Evolutionary conservation across 2,329 filamentous ascomycete genomes (phyloP), one percentile per base, ranked within the genome.

Genomic region (Talaromyces sp.): DNA sequence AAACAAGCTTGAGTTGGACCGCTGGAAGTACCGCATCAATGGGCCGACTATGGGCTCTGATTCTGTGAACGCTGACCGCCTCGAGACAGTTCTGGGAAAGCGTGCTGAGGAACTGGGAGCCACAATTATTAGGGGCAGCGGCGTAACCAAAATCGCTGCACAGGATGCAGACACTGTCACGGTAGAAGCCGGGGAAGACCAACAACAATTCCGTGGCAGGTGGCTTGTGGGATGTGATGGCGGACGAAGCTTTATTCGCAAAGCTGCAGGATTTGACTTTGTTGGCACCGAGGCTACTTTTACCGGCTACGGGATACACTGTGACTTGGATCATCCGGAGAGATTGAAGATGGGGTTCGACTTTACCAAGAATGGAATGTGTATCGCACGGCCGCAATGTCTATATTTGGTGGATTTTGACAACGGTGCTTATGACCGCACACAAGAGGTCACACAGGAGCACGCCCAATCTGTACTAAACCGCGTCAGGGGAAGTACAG

Each of bases 201-300:
- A 62, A n/a, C 29, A 62, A 26, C 56, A 32, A 0, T 72, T 74
- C 29, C 56, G 59, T 8, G 67, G 61, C 3, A 66, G 69, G 26
- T 79, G 76, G 71, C 69, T 79, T 2, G 70, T 79, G 1, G 77
- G 77, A 9, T 79, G 77, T 58, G 77, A 80, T 61, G 77, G 76
- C 17, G 76, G 74, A 1, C 70, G 71, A 10, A 79, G 76, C 60
- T 61, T 65, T 7, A 67, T 78, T 14, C 72, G 77, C 58, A 69
- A 72, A 48, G 64, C 69, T 11, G 73, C 69, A 0, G 72, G 71
- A 3, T 73, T 79, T 61, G 65, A 70, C 2, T 74, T 77, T 57
- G 63, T 66, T 21, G 75, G 76, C 1, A 75, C 73, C 12, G 70
- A 71, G 21, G 62, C 77, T 7, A 69, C 68, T 46, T 71, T 75